Conservation (phyloP, 192 early-diverging fungal genomes). For the Allomyces macrogynus region DNA sequence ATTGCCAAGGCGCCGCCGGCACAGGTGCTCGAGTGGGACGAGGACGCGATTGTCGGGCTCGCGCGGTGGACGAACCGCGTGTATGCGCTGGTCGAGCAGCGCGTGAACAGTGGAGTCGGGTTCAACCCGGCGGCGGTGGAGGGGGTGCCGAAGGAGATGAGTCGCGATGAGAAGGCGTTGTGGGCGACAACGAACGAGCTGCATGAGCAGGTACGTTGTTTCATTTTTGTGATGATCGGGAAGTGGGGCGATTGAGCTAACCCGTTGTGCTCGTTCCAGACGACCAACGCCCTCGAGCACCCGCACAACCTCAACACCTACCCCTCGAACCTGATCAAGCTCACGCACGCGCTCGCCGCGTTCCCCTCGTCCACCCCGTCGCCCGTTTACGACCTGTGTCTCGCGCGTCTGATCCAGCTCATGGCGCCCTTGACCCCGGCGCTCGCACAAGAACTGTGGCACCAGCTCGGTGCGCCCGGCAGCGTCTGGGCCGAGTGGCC, state of each 20-base stretch:
- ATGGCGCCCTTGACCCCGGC: background rate
- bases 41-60: slow-evolving; percentile 77
- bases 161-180: slow-evolving; percentile 23
- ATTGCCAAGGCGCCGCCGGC: slow-evolving; percentile 73
- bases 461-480: slow-evolving; percentile 5
- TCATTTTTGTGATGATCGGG: background rate
- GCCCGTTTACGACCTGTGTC: background rate
- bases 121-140: background rate
- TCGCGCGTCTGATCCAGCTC: background rate
- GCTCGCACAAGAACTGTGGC: background rate
- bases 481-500: background rate
- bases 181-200: slow-evolving; percentile 27
- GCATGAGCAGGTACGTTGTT: slow-evolving; percentile 26
- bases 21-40: slow-evolving; percentile 83
- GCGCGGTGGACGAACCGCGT: slow-evolving; percentile 57
- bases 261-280: slow-evolving; percentile 6
- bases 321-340: slow-evolving; percentile 65
- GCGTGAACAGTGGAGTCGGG: slow-evolving; percentile 1
- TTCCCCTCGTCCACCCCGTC: background rate
- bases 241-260: background rate
- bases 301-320: slow-evolving; percentile 53
- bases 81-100: slow-evolving; percentile 26
- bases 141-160: slow-evolving; percentile 12
- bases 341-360: slow-evolving; percentile 28
- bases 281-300: slow-evolving; percentile 14